A percentile compares a stretch with the other conserved stretches of the same genome.
Evolutionary conservation across 2,329 filamentous ascomycete genomes (phyloP).

Genomic region (Beauveria pseudobassiana): DNA sequence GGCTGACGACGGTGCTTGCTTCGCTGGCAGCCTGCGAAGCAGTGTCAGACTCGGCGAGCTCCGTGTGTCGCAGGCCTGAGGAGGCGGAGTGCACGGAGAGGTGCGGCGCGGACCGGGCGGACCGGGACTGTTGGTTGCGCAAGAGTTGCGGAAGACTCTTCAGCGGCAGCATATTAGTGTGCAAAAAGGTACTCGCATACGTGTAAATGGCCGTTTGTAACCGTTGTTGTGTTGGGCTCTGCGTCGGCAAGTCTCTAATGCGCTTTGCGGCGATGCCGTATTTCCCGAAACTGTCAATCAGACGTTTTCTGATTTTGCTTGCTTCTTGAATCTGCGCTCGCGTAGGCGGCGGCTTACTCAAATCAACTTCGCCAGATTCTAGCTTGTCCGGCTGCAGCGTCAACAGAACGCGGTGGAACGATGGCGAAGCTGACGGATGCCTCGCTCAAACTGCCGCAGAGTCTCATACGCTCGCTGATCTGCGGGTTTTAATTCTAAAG

Average conservation of each 20-base stretch:
- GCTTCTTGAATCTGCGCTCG: constrained; percentile 73
- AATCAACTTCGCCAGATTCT: constrained; percentile 29
- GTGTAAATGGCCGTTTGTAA: constrained; percentile 78
- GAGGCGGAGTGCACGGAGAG: constrained; percentile 28
- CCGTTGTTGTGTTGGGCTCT: constrained; percentile 62
- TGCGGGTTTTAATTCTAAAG: constrained; percentile 58
- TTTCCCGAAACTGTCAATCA: constrained; percentile 83
- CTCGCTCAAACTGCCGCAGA: constrained; percentile 77
- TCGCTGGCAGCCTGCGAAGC: constrained; percentile 39
- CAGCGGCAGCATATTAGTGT: constrained; percentile 83
- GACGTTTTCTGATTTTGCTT: constrained; percentile 77
- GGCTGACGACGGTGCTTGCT: constrained; percentile 44
- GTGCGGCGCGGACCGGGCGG: constrained; percentile 23
- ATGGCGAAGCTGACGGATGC: constrained; percentile 71
- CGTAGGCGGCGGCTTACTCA: constrained; percentile 38
- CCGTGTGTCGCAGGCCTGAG: constrained; percentile 38
- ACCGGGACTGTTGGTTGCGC: constrained; percentile 31
- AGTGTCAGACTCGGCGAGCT: constrained; percentile 39
- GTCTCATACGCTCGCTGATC: constrained; percentile 79
- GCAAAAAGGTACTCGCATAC: constrained; percentile 74
- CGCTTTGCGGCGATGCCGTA: constrained; percentile 77
- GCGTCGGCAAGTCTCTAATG: constrained; percentile 69
- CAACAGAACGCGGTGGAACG: constrained; percentile 71
- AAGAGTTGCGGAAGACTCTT: constrained; percentile 66
- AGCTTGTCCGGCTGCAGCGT: constrained; percentile 54